Base-by-base conservation (phyloP, 768 basidiomycete genomes). In the Kwoniella heveanensis region DNA sequence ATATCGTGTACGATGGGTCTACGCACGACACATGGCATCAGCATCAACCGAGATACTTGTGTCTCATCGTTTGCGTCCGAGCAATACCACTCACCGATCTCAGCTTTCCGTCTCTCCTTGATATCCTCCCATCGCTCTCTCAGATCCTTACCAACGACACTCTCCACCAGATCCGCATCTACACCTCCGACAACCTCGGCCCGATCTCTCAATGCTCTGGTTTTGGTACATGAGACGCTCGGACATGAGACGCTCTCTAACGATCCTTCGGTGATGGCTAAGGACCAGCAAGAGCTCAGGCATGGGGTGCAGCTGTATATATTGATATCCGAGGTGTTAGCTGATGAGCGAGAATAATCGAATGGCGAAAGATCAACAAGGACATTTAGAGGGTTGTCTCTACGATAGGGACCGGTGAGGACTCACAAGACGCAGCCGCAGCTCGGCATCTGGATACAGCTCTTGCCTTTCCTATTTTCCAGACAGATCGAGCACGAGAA, bases 1-100 rank as follows among this genome's bases (percentile, higher is more conserved):
- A 96, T 69, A 89, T 85, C 5, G 90, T 83, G 60, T 89, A 87
- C 6, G 88, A 84, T 24, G 90, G 90, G 79, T 93, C 91, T 89
- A 59, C 22, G 55, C 10, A 61, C 32, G 7, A 24, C n/a, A 39
- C n/a, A 8, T 48, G 19, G 36, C 8, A 24, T 54, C 22, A 27
- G 12, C 27, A 32, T n/a, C n/a, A n/a, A n/a, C n/a, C n/a, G n/a
- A n/a, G n/a, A n/a, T n/a, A n/a, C n/a, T n/a, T n/a, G n/a, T n/a
- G n/a, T n/a, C n/a, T n/a, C n/a, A n/a, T n/a, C n/a, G n/a, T n/a
- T n/a, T n/a, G n/a, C n/a, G n/a, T n/a, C n/a, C n/a, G n/a, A n/a
- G n/a, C n/a, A n/a, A 46, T 7, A 26, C 6, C 10, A 77, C 81
- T 36, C 66, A 88, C 90, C 90, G 81, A 83, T 84, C 70, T 95